These are phyloP conservation scores for Hyphodiscus sp. DNA, from an alignment of 2,329 filamentous ascomycete species.

Conservation along the genomic window DNA sequence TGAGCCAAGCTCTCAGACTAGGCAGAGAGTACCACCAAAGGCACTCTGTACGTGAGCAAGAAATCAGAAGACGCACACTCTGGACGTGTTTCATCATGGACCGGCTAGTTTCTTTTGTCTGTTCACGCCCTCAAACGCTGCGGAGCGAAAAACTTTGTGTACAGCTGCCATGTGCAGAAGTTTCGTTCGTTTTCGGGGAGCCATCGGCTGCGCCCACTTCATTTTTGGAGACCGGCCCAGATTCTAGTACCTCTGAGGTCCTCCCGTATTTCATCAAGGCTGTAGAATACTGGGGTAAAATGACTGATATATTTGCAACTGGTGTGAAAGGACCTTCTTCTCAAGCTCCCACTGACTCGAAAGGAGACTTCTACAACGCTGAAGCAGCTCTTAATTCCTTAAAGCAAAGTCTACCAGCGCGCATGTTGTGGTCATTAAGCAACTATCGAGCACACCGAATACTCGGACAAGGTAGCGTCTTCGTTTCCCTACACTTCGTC, in stretches of 20 bases:
- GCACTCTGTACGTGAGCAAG: constrained; percentile 6
- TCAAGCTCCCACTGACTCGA: background rate
- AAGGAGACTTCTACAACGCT: background rate
- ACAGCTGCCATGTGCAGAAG: background rate
- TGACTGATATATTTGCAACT: background rate
- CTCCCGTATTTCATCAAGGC: background rate
- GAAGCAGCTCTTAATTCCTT: background rate
- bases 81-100: background rate
- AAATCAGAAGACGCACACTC: constrained; percentile 7
- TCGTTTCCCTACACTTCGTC: background rate
- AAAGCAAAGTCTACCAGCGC: background rate
- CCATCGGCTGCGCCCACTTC: background rate
- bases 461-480: background rate
- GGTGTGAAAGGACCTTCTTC: background rate
- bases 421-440: background rate
- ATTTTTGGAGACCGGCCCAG: background rate
- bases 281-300: background rate
- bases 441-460: background rate
- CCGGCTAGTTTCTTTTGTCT: background rate
- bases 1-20: constrained; percentile 10
- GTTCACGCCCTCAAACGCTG: background rate
- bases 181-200: background rate
- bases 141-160: background rate
- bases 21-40: constrained; percentile 6
- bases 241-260: background rate